Percentiles rank a stretch among this genome's conserved stretches.
Evolutionary conservation across 2,329 filamentous ascomycete species (phyloP).

Genomic region (Basipetospora chlamydospora): DNA sequence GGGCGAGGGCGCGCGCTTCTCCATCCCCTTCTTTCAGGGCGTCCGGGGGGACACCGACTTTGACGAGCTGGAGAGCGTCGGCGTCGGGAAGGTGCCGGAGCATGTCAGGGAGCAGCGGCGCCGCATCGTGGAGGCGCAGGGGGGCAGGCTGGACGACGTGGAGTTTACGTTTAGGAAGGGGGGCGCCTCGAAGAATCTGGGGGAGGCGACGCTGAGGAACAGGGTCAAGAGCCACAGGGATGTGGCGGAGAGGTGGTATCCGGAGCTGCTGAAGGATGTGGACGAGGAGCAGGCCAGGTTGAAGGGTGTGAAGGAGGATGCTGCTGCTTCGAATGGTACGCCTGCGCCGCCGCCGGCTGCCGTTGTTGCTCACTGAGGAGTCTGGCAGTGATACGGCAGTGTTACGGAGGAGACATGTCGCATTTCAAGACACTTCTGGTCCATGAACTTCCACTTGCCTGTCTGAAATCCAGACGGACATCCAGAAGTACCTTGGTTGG

Average conservation of each 20-base stretch:
- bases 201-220: constrained; percentile 75
- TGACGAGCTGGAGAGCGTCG: constrained; percentile 53
- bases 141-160: constrained; percentile 54
- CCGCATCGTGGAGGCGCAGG: constrained; percentile 39
- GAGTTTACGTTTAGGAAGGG: constrained; percentile 75
- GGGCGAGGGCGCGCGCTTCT: constrained; percentile 59
- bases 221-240: constrained; percentile 77
- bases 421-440: too few species aligned
- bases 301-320: constrained; percentile 15
- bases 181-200: constrained; percentile 50
- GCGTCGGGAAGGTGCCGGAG: constrained; percentile 44
- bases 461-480: too few species aligned
- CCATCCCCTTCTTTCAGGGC: constrained; percentile 80
- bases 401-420: too few species aligned
- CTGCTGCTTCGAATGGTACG: too few species aligned
- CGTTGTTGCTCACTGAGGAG: constrained; percentile 18
- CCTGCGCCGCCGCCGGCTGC: constrained; percentile 11
- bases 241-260: constrained; percentile 71
- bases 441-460: too few species aligned
- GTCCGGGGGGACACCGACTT: constrained; percentile 68
- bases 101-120: constrained; percentile 47
- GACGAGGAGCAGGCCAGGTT: constrained; percentile 40
- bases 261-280: constrained; percentile 43
- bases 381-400: neutral
- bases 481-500: neutral